These are phyloP conservation scores for Groenewaldozyma auringiensis DNA, from an alignment of 1,139 yeast genomes.

Conservation along the genomic window DNA sequence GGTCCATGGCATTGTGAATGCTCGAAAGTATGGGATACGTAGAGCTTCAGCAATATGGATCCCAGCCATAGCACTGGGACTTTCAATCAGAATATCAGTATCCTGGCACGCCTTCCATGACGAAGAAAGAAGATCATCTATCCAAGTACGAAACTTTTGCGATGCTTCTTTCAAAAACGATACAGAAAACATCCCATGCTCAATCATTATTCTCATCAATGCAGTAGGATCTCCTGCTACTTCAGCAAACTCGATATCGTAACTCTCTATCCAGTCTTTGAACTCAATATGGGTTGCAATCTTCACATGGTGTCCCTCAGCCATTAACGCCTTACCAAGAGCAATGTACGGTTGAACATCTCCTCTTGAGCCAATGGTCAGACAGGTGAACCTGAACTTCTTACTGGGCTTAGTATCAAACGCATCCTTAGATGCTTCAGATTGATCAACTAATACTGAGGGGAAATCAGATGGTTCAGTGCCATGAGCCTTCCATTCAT, in stretches of 20 bases:
- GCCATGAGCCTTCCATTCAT: constrained; percentile 14
- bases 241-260: constrained; percentile 60
- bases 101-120: constrained; percentile 85
- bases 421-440: not conserved
- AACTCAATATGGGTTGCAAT: constrained; percentile 86
- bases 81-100: constrained; percentile 77
- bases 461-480: constrained; percentile 19
- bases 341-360: constrained; percentile 97
- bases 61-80: constrained; percentile 95
- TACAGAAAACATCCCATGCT: constrained; percentile 81
- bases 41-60: constrained; percentile 90
- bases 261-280: constrained; percentile 58
- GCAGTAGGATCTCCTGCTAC: constrained; percentile 94
- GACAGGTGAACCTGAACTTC: constrained; percentile 53
- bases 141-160: constrained; percentile 71
- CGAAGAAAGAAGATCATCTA: constrained; percentile 55
- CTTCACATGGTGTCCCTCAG: constrained; percentile 75
- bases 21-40: constrained; percentile 82
- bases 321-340: constrained; percentile 64
- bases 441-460: constrained; percentile 22
- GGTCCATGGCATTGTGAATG: constrained; percentile 99
- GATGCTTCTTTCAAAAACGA: constrained; percentile 79
- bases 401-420: constrained; percentile 6
- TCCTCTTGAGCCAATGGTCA: constrained; percentile 92
- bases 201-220: constrained; percentile 85